Evolutionary conservation across 306 rosid species (phyloP), one percentile per base, ranked within the genome.

Genomic region (Vicia sativa): DNA sequence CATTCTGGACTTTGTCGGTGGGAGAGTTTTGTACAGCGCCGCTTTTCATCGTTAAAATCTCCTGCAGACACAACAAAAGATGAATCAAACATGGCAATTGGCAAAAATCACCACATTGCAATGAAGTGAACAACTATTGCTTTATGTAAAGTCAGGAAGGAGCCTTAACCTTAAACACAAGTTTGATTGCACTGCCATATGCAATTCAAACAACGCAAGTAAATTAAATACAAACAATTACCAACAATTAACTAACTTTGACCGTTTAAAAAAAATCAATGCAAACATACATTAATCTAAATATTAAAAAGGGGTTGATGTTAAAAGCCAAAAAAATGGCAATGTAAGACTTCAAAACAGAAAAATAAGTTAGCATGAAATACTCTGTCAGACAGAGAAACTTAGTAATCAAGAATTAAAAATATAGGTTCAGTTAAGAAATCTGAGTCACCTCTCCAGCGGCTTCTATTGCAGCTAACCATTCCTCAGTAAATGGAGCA

Each of bases 11-110:
- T 78, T 88, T 93, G 42, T 93, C 88, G 0, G 91, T 86, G 31
- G 98, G 98, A 72, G 97, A 90, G 62, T 93, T 80, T 85, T 90
- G 96, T 18, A 93, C 96, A 16, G 97, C 95, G 4, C 98, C 98
- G 18, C 95, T 54, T 81, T 93, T 93, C 74, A 68, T 80, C 23
- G 91, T 85, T 57, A 90, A 73, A 64, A 93, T 79, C 74, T 85
- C 97, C 98, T 93, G 82, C 74, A 81, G 69, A 66, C 62, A 68
- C 5, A n/a, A 38, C 45, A 38, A 26, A 49, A 81, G 74, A 72
- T 62, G 38, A 60, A 48, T 74, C 45, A 26, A 18, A 63, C 66
- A 55, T 52, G 56, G 9, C 16, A 48, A 65, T 45, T 52, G 56
- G 9, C 16, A 48, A 71, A 25, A 68, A 39, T 21, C 31, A 52